Base-by-base conservation (phyloP, 805 yeast genomes). In the Ogataea angusta region DNA sequence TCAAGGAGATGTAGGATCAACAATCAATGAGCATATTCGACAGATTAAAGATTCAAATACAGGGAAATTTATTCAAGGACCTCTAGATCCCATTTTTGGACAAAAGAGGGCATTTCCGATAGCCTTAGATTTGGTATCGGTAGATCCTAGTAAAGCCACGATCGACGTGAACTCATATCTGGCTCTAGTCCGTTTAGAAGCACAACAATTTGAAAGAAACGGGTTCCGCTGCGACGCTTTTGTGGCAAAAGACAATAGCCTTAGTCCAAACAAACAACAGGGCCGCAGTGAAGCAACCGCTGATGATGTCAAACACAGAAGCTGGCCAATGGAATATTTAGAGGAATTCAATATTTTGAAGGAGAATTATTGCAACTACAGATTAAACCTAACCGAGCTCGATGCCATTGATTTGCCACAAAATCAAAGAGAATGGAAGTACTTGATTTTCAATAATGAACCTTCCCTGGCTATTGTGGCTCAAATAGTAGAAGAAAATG, bases 351-450 rank as follows among this genome's bases (percentile, higher is more conserved):
- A 32, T 6, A 2, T 12, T 4, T 15, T 44, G 14, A 37, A 61
- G 31, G 22, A 36, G 3, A 38, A 43, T 8, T 60, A 60, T 34
- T 27, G 32, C 2, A 43, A 35, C 2, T 59, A 38, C 29, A 46
- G 62, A 29, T 31, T 40, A 5, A 33, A 41, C 2, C 30, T 59
- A 28, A 42, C 47, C 6, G 64, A 57, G 16, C 13, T 56, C 5
- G 60, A 59, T 40, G 61, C 59, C 5, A 46, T 53, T 14, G 68
- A 66, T 14, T 54, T 63, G 12, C 76, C 75, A 2, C 19, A 39
- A 10, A 63, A 69, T 3, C 59, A 61, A 15, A 59, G 64, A 28
- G 57, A 63, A 12, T 74, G 80, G 80, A 70, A 70, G 41, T 50
- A 51, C 7, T 66, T 62, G 40, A 53, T 72, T 2, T 57, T 62